phyloP scores from a whole-genome alignment of 345 rosid species.

The Fremontodendron californicum region DNA sequence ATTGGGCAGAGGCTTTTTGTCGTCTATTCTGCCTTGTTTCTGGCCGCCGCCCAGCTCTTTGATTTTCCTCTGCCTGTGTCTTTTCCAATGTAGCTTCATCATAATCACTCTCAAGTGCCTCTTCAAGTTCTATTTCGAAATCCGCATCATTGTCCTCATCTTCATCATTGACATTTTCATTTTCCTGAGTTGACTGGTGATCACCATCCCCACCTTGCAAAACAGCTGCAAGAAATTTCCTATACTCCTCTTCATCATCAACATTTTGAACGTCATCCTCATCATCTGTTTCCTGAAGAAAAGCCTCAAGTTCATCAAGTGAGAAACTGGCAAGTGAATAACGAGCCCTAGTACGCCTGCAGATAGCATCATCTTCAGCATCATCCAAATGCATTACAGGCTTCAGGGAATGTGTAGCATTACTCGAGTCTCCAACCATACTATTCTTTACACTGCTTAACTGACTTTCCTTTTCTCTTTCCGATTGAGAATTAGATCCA shows the following conservation, averaged over 20 bases:
- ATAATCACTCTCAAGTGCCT: conserved; percentile 82
- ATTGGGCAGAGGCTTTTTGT: conserved; percentile 44
- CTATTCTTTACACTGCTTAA: conserved; percentile 15
- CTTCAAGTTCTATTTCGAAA: conserved; percentile 92
- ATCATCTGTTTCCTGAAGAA: conserved; percentile 92
- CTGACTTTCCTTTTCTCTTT: conserved; percentile 22
- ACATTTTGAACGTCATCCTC: conserved; percentile 81
- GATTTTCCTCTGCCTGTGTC: conserved; percentile 24
- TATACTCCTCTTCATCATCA: conserved; percentile 85
- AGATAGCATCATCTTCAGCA: conserved; percentile 81
- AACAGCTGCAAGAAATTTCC: conserved; percentile 89
- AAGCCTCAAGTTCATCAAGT: conserved; percentile 93
- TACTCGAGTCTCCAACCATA: conserved; percentile 12
- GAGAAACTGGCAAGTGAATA: conserved; percentile 82
- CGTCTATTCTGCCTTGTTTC: conserved; percentile 84
- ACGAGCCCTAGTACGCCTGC: conserved; percentile 83
- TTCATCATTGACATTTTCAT: conserved; percentile 53
- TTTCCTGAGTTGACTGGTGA: conserved; percentile 32
- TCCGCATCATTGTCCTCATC: conserved; percentile 89
- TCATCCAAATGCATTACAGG: conserved; percentile 26
- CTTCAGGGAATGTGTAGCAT: conserved; percentile 21
- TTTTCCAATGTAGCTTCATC: conserved; percentile 50
- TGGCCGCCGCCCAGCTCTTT: conserved; percentile 46
- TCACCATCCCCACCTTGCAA: conserved; percentile 58
- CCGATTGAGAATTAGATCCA: conserved; percentile 18